Evolutionary conservation across 441 rosid species (phyloP).

Genomic region (Melastoma candidum): DNA sequence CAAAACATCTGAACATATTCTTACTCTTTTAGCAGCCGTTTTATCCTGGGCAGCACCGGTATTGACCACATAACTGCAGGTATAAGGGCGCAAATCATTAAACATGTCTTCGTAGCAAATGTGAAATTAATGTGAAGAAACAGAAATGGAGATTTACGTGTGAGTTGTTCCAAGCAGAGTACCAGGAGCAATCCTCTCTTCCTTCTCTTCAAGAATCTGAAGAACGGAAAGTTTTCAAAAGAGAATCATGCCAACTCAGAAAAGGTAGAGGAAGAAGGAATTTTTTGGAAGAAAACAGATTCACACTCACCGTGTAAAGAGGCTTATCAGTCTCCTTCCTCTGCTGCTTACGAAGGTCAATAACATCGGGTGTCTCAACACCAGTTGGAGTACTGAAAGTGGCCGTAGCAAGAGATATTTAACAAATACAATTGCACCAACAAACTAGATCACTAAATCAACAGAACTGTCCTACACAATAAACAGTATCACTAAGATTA

Average conservation of each 20-base stretch:
- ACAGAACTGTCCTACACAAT: background rate
- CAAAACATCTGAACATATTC: constrained; percentile 5
- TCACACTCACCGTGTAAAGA: constrained; percentile 69
- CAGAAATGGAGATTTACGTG: constrained; percentile 33
- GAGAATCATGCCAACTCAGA: background rate
- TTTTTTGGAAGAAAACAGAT: constrained; percentile 1
- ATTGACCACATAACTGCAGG: constrained; percentile 53
- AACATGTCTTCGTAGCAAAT: background rate
- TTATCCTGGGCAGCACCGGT: constrained; percentile 76
- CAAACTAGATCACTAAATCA: background rate
- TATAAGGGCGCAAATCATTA: constrained; percentile 4
- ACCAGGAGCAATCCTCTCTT: constrained; percentile 79
- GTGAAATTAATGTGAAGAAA: background rate
- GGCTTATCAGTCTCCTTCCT: constrained; percentile 95
- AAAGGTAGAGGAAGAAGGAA: background rate
- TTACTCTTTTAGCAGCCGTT: constrained; percentile 85
- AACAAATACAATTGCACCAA: constrained; percentile 4
- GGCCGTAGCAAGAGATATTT: constrained; percentile 3
- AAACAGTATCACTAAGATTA: constrained; percentile 1
- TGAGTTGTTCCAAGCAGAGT: constrained; percentile 85
- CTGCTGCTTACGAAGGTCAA: constrained; percentile 95
- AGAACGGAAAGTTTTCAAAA: background rate
- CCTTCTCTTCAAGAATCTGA: constrained; percentile 88
- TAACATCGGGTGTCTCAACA: constrained; percentile 97
- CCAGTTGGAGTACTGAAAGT: constrained; percentile 88